Evolutionary conservation across 495 filamentous ascomycete species (phyloP), one percentile per base, ranked within the genome.

Genomic region (Aspergillus cavernicola): DNA sequence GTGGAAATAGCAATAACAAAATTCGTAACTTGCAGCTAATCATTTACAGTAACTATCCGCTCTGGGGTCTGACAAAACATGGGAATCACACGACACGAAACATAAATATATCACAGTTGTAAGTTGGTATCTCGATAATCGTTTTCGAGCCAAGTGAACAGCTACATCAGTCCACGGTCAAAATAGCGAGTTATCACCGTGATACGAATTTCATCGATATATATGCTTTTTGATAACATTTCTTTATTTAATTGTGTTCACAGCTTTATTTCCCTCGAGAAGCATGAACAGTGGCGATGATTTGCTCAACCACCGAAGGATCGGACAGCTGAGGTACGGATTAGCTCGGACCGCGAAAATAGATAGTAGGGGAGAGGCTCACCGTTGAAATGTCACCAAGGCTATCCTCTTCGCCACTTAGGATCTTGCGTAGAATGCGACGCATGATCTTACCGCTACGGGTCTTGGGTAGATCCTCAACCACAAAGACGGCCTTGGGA

Each of bases 401-500:
- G 67, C 92, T 90, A 62, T 97, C 93, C 71, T 97, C 95, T 78
- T 99, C 93, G 10, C 91, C 91, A 38, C 89, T 89, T 55, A 99
- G 73, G 59, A 97, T 91, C 87, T 99, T 97, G 52, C 93, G 85
- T 72, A 99, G 68, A 70, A 99, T 97, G 50, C 93, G 84, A 50
- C 93, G 81, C 93, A 99, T 97, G 63, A 97, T 99, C 85, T 99
- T 99, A 50, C 93, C 93, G 59, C 86, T 91, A 55, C 93, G 78
- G 36, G 93, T 97, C 82, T 99, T 97, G 55, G 93, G 93, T 23
- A 99, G 80, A 66, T 97, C 92, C 4, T 90, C 85, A 19, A 97
- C 86, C 29, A 93, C 80, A 66, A 83, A 95, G 46, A 97, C 84
- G 10, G 86, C 88, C 77, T 97, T 97, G 56, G 95, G 95, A 23